phyloP scores from a whole-genome alignment of 306 rosid genomes.

The Cicer judaicum region DNA sequence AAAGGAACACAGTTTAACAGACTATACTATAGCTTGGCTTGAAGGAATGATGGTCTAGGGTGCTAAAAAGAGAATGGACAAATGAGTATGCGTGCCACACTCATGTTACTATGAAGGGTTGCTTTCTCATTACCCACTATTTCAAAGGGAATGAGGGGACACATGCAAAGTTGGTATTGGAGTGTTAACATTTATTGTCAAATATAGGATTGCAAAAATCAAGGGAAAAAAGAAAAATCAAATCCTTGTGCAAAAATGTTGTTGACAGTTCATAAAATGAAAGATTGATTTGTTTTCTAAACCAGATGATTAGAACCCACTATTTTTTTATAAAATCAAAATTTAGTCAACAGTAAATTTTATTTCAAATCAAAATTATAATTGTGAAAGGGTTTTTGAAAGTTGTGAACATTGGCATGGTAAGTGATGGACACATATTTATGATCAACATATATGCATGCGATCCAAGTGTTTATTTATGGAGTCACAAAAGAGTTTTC shows the following conservation, averaged over 20 bases:
- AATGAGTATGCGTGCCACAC: constrained; percentile 65
- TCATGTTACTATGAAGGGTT: constrained; percentile 54
- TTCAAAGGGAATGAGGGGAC: constrained; percentile 36
- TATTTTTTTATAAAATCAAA: not conserved
- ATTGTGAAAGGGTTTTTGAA: too few relatives aligned
- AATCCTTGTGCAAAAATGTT: constrained; percentile 36
- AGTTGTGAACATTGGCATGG: too few relatives aligned
- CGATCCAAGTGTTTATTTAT: constrained; percentile 39
- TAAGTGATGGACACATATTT: constrained; percentile 35
- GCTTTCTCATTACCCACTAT: constrained; percentile 55
- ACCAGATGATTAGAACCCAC: constrained; percentile 38
- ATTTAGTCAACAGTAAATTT: too few relatives aligned
- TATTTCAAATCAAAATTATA: too few relatives aligned
- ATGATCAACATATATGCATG: constrained; percentile 51
- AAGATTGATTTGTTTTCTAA: constrained; percentile 46
- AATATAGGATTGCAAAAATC: constrained; percentile 47
- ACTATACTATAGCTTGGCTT: constrained; percentile 35
- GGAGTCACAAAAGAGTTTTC: constrained; percentile 41
- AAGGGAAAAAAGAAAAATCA: not conserved
- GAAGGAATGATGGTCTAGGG: constrained; percentile 56
- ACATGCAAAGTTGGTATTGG: constrained; percentile 44
- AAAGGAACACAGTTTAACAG: too few relatives aligned
- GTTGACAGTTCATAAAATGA: constrained; percentile 53
- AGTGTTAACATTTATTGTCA: constrained; percentile 30
- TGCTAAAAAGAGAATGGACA: constrained; percentile 57